Evolutionary conservation across 2,329 filamentous ascomycete species (phyloP).

Genomic region (Alternaria hordeiaustralica): DNA sequence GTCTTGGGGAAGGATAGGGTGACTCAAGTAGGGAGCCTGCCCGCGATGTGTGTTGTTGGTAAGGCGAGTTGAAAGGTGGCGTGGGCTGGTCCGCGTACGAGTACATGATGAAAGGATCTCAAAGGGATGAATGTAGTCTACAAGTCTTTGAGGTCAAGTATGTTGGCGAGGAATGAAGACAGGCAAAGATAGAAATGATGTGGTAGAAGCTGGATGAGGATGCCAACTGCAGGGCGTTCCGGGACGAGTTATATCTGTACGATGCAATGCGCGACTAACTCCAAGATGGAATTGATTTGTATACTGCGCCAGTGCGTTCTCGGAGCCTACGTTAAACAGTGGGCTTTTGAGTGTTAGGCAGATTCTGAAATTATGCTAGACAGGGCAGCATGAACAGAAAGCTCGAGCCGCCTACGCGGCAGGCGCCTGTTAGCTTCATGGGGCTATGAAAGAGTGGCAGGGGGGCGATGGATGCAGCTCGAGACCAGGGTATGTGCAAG

Average conservation of each 20-base stretch:
- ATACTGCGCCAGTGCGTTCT: constrained; percentile 46
- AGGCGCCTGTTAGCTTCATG: constrained; percentile 46
- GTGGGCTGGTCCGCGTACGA: constrained; percentile 40
- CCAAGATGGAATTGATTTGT: constrained; percentile 30
- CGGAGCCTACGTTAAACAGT: constrained; percentile 32
- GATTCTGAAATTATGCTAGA: constrained; percentile 45
- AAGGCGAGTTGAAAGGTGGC: constrained; percentile 46
- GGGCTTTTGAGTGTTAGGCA: constrained; percentile 46
- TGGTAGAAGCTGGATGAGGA: constrained; percentile 19
- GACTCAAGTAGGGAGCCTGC: constrained; percentile 35
- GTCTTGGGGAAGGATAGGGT: constrained; percentile 45
- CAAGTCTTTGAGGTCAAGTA: constrained; percentile 6
- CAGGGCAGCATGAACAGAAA: constrained; percentile 31
- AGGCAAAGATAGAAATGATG: constrained; percentile 9
- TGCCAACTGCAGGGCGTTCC: constrained; percentile 33
- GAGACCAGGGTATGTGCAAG: constrained; percentile 23
- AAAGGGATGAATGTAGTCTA: constrained; percentile 11
- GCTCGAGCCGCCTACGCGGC: constrained; percentile 43
- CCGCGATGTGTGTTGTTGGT: constrained; percentile 41
- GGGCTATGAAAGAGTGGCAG: constrained; percentile 29
- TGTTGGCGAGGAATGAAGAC: constrained; percentile 7
- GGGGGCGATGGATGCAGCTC: constrained; percentile 20
- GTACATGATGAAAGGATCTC: constrained; percentile 21
- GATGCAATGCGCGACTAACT: constrained; percentile 28
- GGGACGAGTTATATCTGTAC: constrained; percentile 40